These are phyloP conservation scores for Xylogone sp. DNA, from an alignment of 2,329 filamentous ascomycete genomes.

Conservation along the genomic window DNA sequence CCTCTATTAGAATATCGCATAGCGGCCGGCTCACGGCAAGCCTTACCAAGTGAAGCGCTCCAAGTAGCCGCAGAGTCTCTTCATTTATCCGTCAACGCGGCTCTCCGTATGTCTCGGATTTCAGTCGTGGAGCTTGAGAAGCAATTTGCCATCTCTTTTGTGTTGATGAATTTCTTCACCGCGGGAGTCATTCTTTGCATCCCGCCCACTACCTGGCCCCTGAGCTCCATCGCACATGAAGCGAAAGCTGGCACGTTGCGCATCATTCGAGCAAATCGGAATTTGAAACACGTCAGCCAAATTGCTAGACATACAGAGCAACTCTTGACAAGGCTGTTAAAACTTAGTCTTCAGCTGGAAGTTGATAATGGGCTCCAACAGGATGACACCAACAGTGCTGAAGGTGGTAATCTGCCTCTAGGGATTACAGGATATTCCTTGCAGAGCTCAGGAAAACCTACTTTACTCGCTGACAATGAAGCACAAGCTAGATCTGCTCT, in stretches of 20 bases:
- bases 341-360: slow-evolving; percentile 15
- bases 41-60: neutral
- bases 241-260: slow-evolving; percentile 26
- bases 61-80: slow-evolving; percentile 10
- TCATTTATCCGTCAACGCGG: slow-evolving; percentile 21
- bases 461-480: neutral
- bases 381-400: slow-evolving; percentile 1
- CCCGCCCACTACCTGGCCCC: slow-evolving; percentile 24
- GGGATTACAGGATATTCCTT: neutral
- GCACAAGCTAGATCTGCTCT: neutral
- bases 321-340: slow-evolving; percentile 23
- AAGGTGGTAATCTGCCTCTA: slow-evolving; percentile 1
- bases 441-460: neutral
- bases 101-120: slow-evolving; percentile 25
- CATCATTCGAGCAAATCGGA: slow-evolving; percentile 20
- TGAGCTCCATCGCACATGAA: slow-evolving; percentile 23
- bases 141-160: slow-evolving; percentile 9
- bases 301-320: slow-evolving; percentile 25
- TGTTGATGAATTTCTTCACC: slow-evolving; percentile 1
- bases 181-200: slow-evolving; percentile 22
- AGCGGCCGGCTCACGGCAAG: slow-evolving; percentile 5
- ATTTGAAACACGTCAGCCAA: slow-evolving; percentile 18
- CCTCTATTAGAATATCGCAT: slow-evolving; percentile 21
- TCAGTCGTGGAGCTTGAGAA: slow-evolving; percentile 23
- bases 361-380: slow-evolving; percentile 10